Evolutionary conservation across 768 basidiomycete genomes (phyloP), one percentile per base, ranked within the genome.

Genomic region (Polyporus arcularius): DNA sequence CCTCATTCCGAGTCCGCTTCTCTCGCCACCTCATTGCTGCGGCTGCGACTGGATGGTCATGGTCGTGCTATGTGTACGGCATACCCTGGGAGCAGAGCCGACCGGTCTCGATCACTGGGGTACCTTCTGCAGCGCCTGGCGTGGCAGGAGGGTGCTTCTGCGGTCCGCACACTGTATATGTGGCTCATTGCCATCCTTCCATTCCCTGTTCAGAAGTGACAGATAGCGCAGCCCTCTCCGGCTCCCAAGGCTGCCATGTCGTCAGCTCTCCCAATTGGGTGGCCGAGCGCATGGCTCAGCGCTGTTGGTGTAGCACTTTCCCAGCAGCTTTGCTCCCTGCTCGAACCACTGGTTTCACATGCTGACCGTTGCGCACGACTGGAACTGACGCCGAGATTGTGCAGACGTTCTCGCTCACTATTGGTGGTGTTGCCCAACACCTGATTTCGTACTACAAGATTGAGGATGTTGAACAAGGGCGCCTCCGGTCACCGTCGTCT

Each of bases 401-500:
- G 31, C 71, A 96, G 94, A 96, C 95, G 9, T 95, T 97, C 73
- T 96, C 95, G 11, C 78, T 97, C 57, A 87, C 87, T 21, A 93
- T 95, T 60, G 82, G 81, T 57, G 92, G 92, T 28, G 89, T 90
- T 39, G 82, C 92, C 1, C 94, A 97, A 69, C 96, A 97, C 72
- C 82, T 97, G 57, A 92, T 98, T 53, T 95, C 94, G 4, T 98
- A 98, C 78, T 98, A 97, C 79, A 89, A 88, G 67, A 82, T 96
- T 55, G 89, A 92, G 62, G 96, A 98, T 71, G 94, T 97, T 31
- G 85, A 92, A 58, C 85, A 86, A 49, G 96, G 95, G 14, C 88
- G 93, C 32, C 84, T 98, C 12, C 88, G 94, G 39, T 82, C 90
- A 0, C 96, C 96, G 0, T 96, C 93, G 0, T 89, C 92, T 2